Evolutionary conservation across 2,329 filamentous ascomycete genomes (phyloP).

Genomic region (Exophiala sp.): DNA sequence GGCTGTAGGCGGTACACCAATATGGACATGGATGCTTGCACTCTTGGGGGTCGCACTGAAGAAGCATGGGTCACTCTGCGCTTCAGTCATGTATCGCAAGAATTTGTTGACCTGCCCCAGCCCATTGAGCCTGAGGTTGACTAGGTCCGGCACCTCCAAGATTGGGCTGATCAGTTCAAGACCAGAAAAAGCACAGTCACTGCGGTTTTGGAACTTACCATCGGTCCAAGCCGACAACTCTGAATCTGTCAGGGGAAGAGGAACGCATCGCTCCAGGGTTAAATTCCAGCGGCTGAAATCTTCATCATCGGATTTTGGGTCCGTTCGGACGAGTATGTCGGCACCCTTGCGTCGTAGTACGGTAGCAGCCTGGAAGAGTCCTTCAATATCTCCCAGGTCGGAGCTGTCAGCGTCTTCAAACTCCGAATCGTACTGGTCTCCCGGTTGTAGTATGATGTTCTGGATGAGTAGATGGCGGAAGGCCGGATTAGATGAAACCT

Average conservation of each 20-base stretch:
- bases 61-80: neutral
- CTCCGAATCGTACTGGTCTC: neutral
- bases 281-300: slow-evolving; percentile 7
- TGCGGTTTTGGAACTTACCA: neutral
- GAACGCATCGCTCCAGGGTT: neutral
- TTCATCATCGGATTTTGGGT: neutral
- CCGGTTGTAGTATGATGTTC: neutral
- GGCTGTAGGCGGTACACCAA: slow-evolving; percentile 3
- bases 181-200: neutral
- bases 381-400: neutral
- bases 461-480: neutral
- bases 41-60: slow-evolving; percentile 1
- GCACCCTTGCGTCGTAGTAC: slow-evolving; percentile 1
- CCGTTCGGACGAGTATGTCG: neutral
- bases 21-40: slow-evolving; percentile 15
- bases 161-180: slow-evolving; percentile 13
- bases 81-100: neutral
- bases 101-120: slow-evolving; percentile 4
- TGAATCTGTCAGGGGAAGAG: neutral
- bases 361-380: slow-evolving; percentile 6
- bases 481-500: neutral
- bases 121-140: neutral
- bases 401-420: neutral
- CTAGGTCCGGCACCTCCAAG: slow-evolving; percentile 2
- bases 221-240: slow-evolving; percentile 2